Evolutionary conservation across 805 yeast genomes (phyloP).

Genomic region (Candida sphagnicola): DNA sequence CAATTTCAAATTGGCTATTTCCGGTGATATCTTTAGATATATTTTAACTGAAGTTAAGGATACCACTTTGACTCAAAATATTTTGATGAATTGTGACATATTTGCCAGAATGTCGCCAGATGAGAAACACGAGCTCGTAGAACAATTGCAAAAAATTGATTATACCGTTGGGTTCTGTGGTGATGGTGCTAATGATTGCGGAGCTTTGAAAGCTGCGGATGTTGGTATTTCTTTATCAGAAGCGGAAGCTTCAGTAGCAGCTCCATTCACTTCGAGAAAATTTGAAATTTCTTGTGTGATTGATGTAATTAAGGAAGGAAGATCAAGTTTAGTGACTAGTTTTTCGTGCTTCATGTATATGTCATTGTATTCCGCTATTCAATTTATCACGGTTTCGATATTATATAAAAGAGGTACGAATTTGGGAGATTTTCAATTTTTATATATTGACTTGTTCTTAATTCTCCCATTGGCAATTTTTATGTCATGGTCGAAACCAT

Average conservation of each 20-base stretch:
- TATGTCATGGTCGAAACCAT: slow-evolving; percentile 97
- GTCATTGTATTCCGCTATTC: slow-evolving; percentile 96
- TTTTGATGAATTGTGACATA: slow-evolving; percentile 69
- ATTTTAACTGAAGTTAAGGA: slow-evolving; percentile 56
- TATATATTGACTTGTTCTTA: slow-evolving; percentile 86
- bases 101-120: slow-evolving; percentile 99
- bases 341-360: slow-evolving; percentile 97
- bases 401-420: slow-evolving; percentile 86
- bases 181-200: slow-evolving; percentile 99
- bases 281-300: slow-evolving; percentile 93
- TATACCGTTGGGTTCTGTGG: slow-evolving; percentile 98
- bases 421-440: slow-evolving; percentile 93
- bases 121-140: slow-evolving; percentile 94
- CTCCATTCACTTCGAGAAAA: slow-evolving; percentile 88
- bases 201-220: slow-evolving; percentile 96
- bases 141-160: slow-evolving; percentile 76
- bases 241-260: slow-evolving; percentile 98
- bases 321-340: slow-evolving; percentile 91
- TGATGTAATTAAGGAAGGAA: slow-evolving; percentile 88
- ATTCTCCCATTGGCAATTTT: slow-evolving; percentile 93
- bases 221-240: slow-evolving; percentile 95
- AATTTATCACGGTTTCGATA: slow-evolving; percentile 82
- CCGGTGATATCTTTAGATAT: slow-evolving; percentile 88
- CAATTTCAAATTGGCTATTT: slow-evolving; percentile 70
- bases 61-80: slow-evolving; percentile 37